Evolutionary conservation across 495 filamentous ascomycete genomes (phyloP), one percentile per base, ranked within the genome.

Genomic region (Hypoxylon fragiforme): DNA sequence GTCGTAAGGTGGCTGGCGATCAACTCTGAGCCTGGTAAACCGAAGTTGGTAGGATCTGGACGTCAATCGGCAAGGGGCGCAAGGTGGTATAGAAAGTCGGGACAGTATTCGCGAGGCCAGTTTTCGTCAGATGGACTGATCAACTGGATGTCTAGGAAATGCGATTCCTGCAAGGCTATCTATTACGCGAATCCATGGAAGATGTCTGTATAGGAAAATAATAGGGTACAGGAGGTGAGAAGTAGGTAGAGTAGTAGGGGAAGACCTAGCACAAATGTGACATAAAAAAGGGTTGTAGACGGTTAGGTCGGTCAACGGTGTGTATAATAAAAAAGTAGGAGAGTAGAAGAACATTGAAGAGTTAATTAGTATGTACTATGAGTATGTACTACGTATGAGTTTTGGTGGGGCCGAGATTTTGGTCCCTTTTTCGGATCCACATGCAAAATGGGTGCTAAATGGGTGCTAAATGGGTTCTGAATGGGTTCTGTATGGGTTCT

Each of bases 381-480:
- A n/a, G n/a, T n/a, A n/a, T n/a, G n/a, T n/a, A n/a, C n/a, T n/a
- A n/a, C n/a, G n/a, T n/a, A n/a, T n/a, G n/a, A n/a, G n/a, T n/a
- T n/a, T 32, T 44, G 44, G 49, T 49, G 49, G 49, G 38, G 49
- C 55, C 48, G 43, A 32, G 40, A 51, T 58, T 43, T 47, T 58
- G 26, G 46, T 9, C 21, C 20, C 41, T 30, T n/a, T 16, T 19
- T 44, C 2, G 19, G 55, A 47, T 26, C 49, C 57, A 60, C 44
- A 60, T 59, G 54, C 47, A 60, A 60, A 60, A 44, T 50, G 50
- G 50, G 41, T 62, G 47, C 48, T 26, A 42, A 55, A 61, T 16
- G 42, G 52, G 35, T 41, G n/a, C n/a, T n/a, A n/a, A n/a, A n/a
- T n/a, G n/a, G n/a, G n/a, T n/a, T n/a, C n/a, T n/a, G n/a, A n/a